Base-by-base conservation (phyloP, 768 basidiomycete genomes). In the Russula vinacea region DNA sequence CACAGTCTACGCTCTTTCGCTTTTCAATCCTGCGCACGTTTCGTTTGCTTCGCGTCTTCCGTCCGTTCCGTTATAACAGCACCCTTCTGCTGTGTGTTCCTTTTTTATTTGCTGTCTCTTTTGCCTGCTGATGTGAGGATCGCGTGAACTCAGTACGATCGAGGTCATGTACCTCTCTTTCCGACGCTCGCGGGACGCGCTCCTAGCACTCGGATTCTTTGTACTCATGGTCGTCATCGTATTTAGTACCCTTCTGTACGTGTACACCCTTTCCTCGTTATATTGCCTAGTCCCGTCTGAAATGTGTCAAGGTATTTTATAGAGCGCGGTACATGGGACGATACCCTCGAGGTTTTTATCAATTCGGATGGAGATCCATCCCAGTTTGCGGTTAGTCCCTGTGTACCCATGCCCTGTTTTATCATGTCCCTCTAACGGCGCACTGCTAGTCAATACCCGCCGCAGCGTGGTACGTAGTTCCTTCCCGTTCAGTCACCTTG, bases 91-190 rank as follows among this genome's bases (percentile, higher is more conserved):
- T 92, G 86, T 92, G 73, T 80, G 53, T 37, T 5, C 49, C 22
- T 7, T 42, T 22, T 55, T 42, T 22, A 14, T 24, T 49, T 11
- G n/a, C 19, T 29, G 7, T 62, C 5, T 42, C 26, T 3, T 44
- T 59, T 16, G 17, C 29, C 57, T 16, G 17, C 42, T 58, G 16
- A 51, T 29, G 19, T 8, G 9, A 62, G n/a, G n/a, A 45, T 45
- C n/a, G 29, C 24, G 35, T 33, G 50, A 11, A 13, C 52, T 22
- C 60, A 91, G 90, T 52, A 92, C 91, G 0, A 92, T 92, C 55
- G 90, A 93, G 78, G 91, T 92, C 70, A 97, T 96, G 94, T 93
- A 89, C 73, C 81, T 96, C 35, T 87, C 92, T 35, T 87, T 94
- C 40, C 82, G 89, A 56, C 80, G 92, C 64, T 94, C 91, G 0